These are phyloP conservation scores for Talaromyces thailandensis DNA, from an alignment of 495 filamentous ascomycete species.

Conservation along the genomic window DNA sequence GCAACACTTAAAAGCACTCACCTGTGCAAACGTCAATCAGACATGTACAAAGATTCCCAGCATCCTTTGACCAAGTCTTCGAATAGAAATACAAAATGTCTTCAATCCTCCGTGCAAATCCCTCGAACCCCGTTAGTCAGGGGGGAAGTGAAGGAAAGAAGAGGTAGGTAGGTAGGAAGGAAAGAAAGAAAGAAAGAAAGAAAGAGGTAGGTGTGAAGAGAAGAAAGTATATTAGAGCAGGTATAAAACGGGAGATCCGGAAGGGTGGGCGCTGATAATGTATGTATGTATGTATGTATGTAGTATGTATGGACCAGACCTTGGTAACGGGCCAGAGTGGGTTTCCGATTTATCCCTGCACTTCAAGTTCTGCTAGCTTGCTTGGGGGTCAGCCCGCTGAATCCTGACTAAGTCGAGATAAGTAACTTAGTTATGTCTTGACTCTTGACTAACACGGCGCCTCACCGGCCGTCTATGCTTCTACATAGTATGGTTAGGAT, in stretches of 20 bases:
- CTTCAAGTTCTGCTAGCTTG: no score
- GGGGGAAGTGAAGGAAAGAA: background rate
- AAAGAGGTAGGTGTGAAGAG: background rate
- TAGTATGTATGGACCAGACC: background rate
- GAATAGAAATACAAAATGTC: background rate
- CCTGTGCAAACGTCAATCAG: background rate
- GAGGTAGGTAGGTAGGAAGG: background rate
- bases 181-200: background rate
- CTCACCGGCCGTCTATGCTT: background rate
- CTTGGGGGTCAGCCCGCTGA: background rate
- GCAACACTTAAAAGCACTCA: background rate
- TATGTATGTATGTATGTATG: background rate
- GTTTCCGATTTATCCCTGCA: background rate
- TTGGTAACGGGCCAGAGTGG: background rate
- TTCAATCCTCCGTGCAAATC: background rate
- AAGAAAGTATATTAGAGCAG: background rate
- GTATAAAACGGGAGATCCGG: conserved; percentile 2
- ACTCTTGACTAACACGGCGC: background rate
- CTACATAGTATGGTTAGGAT: no score
- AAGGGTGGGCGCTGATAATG: conserved; percentile 1
- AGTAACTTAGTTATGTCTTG: no score
- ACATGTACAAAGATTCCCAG: conserved; percentile 3
- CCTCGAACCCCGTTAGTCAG: background rate
- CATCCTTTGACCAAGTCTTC: background rate
- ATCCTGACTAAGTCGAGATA: background rate